These are phyloP conservation scores for Cichorium intybus DNA, from an alignment of 140 eudicot genomes.

Conservation along the genomic window DNA sequence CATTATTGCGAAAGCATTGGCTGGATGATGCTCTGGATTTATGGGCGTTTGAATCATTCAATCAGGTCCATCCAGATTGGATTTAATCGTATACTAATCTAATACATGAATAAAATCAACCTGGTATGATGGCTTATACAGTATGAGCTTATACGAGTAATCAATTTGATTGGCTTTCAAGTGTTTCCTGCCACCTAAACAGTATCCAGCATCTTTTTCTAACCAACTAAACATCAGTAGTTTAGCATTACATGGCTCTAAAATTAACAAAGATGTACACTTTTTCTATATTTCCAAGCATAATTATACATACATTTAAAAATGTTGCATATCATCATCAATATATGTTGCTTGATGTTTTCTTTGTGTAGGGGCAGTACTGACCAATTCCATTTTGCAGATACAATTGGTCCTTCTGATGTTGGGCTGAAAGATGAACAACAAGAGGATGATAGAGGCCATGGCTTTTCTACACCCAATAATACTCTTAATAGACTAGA, in stretches of 20 bases:
- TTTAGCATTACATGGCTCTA: too few species aligned
- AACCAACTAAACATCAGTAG: too few species aligned
- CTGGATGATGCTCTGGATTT: background rate
- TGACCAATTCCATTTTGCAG: conserved; percentile 46
- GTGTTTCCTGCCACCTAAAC: too few species aligned
- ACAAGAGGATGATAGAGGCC: conserved; percentile 84
- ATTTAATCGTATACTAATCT: background rate
- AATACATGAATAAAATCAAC: background rate
- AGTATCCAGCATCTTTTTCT: too few species aligned
- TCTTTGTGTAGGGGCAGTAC: background rate
- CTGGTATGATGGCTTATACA: background rate
- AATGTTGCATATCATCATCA: too few species aligned
- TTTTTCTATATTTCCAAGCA: too few species aligned
- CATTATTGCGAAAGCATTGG: background rate
- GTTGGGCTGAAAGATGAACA: conserved; percentile 76
- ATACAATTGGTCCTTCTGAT: conserved; percentile 70
- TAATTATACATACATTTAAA: conserved; percentile 2
- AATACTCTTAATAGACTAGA: conserved; percentile 58
- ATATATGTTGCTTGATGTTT: background rate
- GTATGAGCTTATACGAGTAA: background rate
- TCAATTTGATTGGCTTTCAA: conserved; percentile 2
- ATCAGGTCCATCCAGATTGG: background rate
- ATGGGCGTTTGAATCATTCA: background rate
- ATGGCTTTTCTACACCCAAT: conserved; percentile 64
- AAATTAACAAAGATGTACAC: too few species aligned